Evolutionary conservation across 139 green algal genomes (phyloP).

Genomic region (Desmodesmus armatus): DNA sequence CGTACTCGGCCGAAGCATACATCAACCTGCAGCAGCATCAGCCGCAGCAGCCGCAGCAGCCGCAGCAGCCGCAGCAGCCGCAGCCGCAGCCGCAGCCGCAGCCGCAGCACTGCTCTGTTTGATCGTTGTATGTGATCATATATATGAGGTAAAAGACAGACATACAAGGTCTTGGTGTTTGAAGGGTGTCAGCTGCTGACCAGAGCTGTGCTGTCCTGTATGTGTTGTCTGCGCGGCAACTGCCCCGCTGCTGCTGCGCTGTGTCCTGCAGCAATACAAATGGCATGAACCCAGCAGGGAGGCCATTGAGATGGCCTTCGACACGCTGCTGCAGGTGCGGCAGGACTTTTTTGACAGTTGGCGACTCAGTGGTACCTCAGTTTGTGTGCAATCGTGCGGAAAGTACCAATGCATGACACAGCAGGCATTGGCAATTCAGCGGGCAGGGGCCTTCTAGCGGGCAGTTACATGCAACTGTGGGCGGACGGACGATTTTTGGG

Average conservation of each 20-base stretch:
- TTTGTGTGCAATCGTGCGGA: background rate
- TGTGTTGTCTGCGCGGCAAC: too few species aligned
- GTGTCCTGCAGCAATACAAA: conserved; percentile 73
- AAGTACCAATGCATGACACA: too few species aligned
- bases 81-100: background rate
- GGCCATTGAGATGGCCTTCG: conserved; percentile 88
- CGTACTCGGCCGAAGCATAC: too few species aligned
- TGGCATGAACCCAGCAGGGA: conserved; percentile 83
- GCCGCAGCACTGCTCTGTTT: background rate
- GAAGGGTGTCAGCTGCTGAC: too few species aligned
- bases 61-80: background rate
- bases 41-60: background rate
- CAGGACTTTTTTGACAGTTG: too few species aligned
- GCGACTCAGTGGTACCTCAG: too few species aligned
- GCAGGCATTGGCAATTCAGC: too few species aligned
- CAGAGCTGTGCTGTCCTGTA: too few species aligned
- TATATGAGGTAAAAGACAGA: background rate
- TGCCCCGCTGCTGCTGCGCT: background rate
- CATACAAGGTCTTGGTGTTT: too few species aligned
- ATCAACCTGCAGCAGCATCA: background rate
- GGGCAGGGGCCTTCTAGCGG: too few species aligned
- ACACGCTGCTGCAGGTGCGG: conserved; percentile 73
- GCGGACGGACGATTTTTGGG: too few species aligned
- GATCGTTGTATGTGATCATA: background rate
- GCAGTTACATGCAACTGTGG: too few species aligned